These are phyloP conservation scores for Alternaria sp. DNA, from an alignment of 2,329 filamentous ascomycete genomes.

Conservation along the genomic window DNA sequence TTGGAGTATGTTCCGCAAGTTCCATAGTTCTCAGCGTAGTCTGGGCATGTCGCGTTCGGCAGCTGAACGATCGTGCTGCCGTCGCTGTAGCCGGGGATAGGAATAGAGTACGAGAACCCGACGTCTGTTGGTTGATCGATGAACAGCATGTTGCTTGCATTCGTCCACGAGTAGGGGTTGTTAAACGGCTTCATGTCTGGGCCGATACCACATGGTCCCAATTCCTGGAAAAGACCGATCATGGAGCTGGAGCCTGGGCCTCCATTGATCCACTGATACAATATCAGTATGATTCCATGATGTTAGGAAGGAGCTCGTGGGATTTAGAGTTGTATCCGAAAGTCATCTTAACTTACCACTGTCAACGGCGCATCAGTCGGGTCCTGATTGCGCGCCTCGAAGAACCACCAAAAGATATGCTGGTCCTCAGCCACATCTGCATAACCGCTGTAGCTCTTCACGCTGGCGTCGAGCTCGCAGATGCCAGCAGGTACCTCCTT, in stretches of 20 bases:
- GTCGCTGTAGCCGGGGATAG: slow-evolving; percentile 51
- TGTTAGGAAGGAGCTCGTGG: neutral
- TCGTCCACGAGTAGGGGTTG: slow-evolving; percentile 69
- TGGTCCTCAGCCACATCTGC: slow-evolving; percentile 59
- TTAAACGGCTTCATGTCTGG: slow-evolving; percentile 56
- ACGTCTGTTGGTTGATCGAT: slow-evolving; percentile 70
- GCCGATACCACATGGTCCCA: slow-evolving; percentile 62
- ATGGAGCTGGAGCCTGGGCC: slow-evolving; percentile 66
- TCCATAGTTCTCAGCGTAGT: slow-evolving; percentile 52
- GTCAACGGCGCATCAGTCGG: slow-evolving; percentile 61
- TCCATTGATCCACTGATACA: slow-evolving; percentile 56
- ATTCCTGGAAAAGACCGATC: slow-evolving; percentile 61
- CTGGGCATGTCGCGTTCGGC: slow-evolving; percentile 57
- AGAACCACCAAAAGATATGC: slow-evolving; percentile 65
- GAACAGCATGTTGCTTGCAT: slow-evolving; percentile 71
- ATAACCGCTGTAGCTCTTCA: slow-evolving; percentile 64
- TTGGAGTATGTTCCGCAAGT: slow-evolving; percentile 64
- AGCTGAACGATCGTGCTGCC: slow-evolving; percentile 51
- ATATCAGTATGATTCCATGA: neutral
- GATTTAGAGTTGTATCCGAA: neutral
- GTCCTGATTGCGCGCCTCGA: slow-evolving; percentile 59
- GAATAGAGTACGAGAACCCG: slow-evolving; percentile 62
- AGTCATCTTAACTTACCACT: slow-evolving; percentile 39
- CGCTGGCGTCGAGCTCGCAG: slow-evolving; percentile 62
- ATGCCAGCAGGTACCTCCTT: slow-evolving; percentile 62